Evolutionary conservation across 1,139 yeast genomes (phyloP), one percentile per base, ranked within the genome.

Genomic region (Geotrichum siamense): DNA sequence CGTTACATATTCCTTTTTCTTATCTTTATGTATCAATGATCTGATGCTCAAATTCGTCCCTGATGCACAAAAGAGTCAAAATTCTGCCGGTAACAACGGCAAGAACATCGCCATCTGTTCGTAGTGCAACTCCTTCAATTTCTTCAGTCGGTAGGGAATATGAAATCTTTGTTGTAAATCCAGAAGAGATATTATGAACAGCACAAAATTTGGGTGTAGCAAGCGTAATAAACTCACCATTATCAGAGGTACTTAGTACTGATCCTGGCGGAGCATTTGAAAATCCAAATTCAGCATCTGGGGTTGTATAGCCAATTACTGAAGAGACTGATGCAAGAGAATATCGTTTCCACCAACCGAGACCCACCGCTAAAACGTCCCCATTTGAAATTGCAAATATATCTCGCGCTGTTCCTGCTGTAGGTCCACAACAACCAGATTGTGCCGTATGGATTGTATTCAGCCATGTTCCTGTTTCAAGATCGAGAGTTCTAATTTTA

Each of bases 291-390:
- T 54, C 51, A 23, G 50, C 51, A 2, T 44, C 38, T 3, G 61
- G 53, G 12, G 47, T 45, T 2, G 60, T 58, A 38, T 52, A 54
- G 9, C 61, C 61, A 41, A 58, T 52, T 9, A 60, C 61, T 8
- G 60, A 60, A 16, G 41, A 28, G n/a, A 45, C 27, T 23, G 55
- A 43, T 9, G 53, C 42, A n/a, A 55, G 36, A 37, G 54, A 50
- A 41, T 59, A 65, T 22, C 55, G 51, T 43, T 63, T 64, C 60
- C 62, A 57, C 66, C 65, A 62, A 3, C 67, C 68, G 20, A 57
- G 54, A 1, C 68, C 68, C 29, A 63, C 48, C 2, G 62, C 65
- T 2, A 61, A 48, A 2, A 64, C 36, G 20, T 55, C 56, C n/a
- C 57, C 55, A 31, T 56, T 55, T 26, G 49, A 38, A 15, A 16